Evolutionary conservation across 768 basidiomycete species (phyloP), one percentile per base, ranked within the genome.

Genomic region (Suillus bovinus): DNA sequence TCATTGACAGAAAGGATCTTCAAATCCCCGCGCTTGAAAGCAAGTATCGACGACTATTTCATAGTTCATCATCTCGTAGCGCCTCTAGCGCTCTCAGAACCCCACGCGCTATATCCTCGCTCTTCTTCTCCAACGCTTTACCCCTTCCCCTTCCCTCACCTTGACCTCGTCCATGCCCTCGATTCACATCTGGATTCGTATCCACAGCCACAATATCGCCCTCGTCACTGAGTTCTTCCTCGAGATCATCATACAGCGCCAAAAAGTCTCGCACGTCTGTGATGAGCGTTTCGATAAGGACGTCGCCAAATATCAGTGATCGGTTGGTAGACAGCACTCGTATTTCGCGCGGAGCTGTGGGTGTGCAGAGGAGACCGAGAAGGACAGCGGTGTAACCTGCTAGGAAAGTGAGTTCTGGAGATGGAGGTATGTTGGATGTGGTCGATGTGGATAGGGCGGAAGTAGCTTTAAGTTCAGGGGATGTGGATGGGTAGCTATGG

Each of bases 361-460:
- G 73, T 72, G 58, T 79, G 76, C 41, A 85, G 74, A 56, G 36
- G 6, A 86, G 69, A 10, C 82, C 91, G 54, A 94, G 82, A 5
- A 94, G 81, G 8, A 94, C 84, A 0, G 92, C 85, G 5, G 91
- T 82, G 69, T 93, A 91, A 1, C 89, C 89, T 17, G 83, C 83
- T 8, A 94, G 79, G 65, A 90, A 86, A 14, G 79, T 78, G 39
- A 76, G 71, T 64, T 85, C 82, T 5, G 77, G 70, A 17, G 52
- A 60, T 61, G 52, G 60, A 56, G 14, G 70, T 64, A 57, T 83
- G 78, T 41, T 79, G 76, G 4, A 70, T 64, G 68, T 88, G 89
- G 24, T 91, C 68, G 20, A 84, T 80, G 16, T 84, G 22, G 53
- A 22, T 9, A 38, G 36, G 54, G 54, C 27, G 17, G 36, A 38